phyloP scores from a whole-genome alignment of 2,329 filamentous ascomycete genomes.

The Fusarium oxysporum region DNA sequence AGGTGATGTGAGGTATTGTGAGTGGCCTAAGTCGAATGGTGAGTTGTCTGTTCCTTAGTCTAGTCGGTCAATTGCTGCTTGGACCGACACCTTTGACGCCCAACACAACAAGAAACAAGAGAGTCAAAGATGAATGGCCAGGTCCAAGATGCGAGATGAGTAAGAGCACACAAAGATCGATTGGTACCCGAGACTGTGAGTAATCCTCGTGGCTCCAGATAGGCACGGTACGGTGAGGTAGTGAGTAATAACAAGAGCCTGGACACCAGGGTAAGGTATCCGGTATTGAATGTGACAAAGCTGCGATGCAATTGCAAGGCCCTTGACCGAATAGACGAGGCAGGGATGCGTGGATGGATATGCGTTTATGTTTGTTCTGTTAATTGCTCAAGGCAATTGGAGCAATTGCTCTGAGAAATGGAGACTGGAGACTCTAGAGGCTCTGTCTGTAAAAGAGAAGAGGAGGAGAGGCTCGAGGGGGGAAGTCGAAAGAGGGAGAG shows the following conservation, averaged over 20 bases:
- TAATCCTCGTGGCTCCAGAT: constrained; percentile 16
- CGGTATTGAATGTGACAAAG: background rate
- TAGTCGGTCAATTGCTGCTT: constrained; percentile 36
- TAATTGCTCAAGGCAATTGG: constrained; percentile 26
- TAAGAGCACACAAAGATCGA: constrained; percentile 26
- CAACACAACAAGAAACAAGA: constrained; percentile 24
- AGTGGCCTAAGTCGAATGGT: constrained; percentile 26
- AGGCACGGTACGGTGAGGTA: background rate
- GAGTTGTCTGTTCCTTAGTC: constrained; percentile 35
- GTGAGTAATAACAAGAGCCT: constrained; percentile 9
- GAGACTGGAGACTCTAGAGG: constrained; percentile 25
- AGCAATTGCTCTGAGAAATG: constrained; percentile 26
- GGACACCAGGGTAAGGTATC: constrained; percentile 6
- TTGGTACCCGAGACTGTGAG: constrained; percentile 19
- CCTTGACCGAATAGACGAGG: background rate
- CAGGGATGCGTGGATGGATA: constrained; percentile 1
- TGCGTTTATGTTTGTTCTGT: constrained; percentile 3
- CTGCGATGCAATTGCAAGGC: constrained; percentile 14
- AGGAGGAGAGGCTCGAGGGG: constrained; percentile 11
- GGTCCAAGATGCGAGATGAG: constrained; percentile 22
- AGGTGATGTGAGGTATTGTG: constrained; percentile 10
- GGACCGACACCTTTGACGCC: constrained; percentile 28
- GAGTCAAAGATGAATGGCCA: background rate
- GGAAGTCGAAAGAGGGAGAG: constrained; percentile 19
- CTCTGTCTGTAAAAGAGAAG: constrained; percentile 22